Evolutionary conservation across 306 rosid species (phyloP), one percentile per base, ranked within the genome.

Genomic region (Citrullus mucosospermus): DNA sequence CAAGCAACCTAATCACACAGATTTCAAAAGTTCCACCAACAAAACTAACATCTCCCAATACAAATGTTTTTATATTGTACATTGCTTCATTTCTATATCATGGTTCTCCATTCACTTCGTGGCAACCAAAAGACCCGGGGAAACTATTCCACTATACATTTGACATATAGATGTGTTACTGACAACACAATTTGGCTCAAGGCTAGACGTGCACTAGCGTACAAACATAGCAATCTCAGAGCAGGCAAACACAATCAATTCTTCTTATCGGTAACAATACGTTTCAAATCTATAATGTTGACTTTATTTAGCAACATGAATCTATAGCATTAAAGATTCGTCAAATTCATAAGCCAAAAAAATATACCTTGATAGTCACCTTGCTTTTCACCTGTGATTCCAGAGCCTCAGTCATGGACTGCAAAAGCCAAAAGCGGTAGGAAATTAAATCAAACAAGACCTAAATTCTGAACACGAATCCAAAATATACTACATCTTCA

Each of bases 401-500:
- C 78, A 92, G 84, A 85, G 98, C 98, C 80, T 92, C 97, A 61
- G 96, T 87, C 97, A 92, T 91, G 25, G 98, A 95, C 96, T 95
- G 77, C 8, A 63, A 78, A 70, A 61, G 38, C 59, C 66, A 75
- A 54, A 67, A 39, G 46, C 20, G 48, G 61, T 56, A 59, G 2
- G 22, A 66, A 78, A 69, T 12, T 53, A 60, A 25, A 14, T 61
- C 32, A 32, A 78, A 63, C 51, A 60, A 51, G 69, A 77, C 84
- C 70, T 12, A 59, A n/a, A 48, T 43, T 80, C 15, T n/a, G 39
- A 6, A 76, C 65, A 58, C 15, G 28, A 32, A 79, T 73, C 9
- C 53, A 30, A 28, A 48, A 50, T 9, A 4, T 4, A 61, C 58
- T 11, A 38, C 72, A 75, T 58, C 56, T 15, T 17, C 9, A 3